A percentile compares a stretch with the other conserved stretches of the same genome.
Conservation (phyloP, 495 filamentous ascomycete genomes). For the Astrocystis sublimbata region DNA sequence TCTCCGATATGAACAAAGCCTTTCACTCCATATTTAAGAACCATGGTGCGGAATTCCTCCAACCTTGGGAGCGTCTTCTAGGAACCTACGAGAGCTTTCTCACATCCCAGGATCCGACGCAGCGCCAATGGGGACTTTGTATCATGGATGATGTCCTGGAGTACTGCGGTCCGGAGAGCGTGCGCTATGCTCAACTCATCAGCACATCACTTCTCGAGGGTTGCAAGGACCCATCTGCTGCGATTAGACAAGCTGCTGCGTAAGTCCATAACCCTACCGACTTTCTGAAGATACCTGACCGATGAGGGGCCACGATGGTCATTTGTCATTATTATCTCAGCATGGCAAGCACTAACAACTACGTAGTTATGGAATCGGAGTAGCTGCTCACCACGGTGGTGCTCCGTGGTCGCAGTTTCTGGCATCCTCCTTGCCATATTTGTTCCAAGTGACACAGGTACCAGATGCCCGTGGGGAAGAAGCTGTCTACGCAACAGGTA, state of each 20-base stretch:
- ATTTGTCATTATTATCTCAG: neutral
- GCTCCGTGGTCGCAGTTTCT: slow-evolving; percentile 80
- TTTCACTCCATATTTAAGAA: slow-evolving; percentile 99
- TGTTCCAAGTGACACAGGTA: slow-evolving; percentile 81
- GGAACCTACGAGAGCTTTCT: slow-evolving; percentile 84
- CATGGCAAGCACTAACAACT: slow-evolving; percentile 4
- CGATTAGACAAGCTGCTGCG: slow-evolving; percentile 93
- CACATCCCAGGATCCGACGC: slow-evolving; percentile 79
- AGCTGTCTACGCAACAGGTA: slow-evolving; percentile 83
- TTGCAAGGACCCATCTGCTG: slow-evolving; percentile 77
- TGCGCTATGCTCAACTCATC: slow-evolving; percentile 80
- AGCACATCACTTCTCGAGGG: slow-evolving; percentile 81
- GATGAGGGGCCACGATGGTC: neutral
- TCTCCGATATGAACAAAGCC: slow-evolving; percentile 99
- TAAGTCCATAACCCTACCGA: slow-evolving; percentile 19
- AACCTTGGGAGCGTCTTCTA: slow-evolving; percentile 80
- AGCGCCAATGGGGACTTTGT: slow-evolving; percentile 97
- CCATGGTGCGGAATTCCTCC: slow-evolving; percentile 80
- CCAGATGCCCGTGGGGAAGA: slow-evolving; percentile 84
- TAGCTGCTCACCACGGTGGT: slow-evolving; percentile 92
- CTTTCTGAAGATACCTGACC: neutral
- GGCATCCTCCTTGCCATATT: slow-evolving; percentile 69
- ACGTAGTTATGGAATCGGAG: slow-evolving; percentile 79
- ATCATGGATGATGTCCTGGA: slow-evolving; percentile 98
- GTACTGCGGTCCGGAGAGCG: slow-evolving; percentile 85